These are phyloP conservation scores for Albugo candida DNA, from an alignment of 352 stramenopile species.

Conservation along the genomic window DNA sequence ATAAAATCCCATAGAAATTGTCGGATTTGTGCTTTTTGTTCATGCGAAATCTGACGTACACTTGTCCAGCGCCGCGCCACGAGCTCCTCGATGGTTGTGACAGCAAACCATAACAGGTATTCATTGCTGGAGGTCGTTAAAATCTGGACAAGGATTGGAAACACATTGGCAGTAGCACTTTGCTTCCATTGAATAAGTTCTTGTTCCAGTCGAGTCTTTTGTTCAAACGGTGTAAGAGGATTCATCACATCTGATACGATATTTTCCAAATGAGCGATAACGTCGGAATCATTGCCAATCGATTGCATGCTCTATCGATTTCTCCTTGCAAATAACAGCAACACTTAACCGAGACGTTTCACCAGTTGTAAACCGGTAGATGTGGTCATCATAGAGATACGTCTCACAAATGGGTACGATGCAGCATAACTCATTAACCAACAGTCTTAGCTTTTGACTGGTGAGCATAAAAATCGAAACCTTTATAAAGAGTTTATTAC, in stretches of 20 bases:
- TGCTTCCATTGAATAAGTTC: slow-evolving; percentile 44
- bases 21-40: slow-evolving; percentile 25
- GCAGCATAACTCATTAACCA: too few relatives aligned
- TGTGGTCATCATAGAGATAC: too few relatives aligned
- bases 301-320: too few relatives aligned
- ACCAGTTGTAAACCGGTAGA: too few relatives aligned
- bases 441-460: too few relatives aligned
- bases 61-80: slow-evolving; percentile 28
- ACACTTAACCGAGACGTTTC: too few relatives aligned
- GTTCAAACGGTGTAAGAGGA: slow-evolving; percentile 17
- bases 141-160: slow-evolving; percentile 48
- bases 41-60: slow-evolving; percentile 12
- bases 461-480: too few relatives aligned
- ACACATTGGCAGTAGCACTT: slow-evolving; percentile 16
- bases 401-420: too few relatives aligned
- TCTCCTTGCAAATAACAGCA: too few relatives aligned
- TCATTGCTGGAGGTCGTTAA: slow-evolving; percentile 36
- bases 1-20: slow-evolving; percentile 45
- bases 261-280: slow-evolving; percentile 44
- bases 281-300: neutral
- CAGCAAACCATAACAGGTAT: slow-evolving; percentile 62
- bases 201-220: slow-evolving; percentile 33
- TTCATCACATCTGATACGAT: slow-evolving; percentile 38
- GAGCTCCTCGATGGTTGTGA: slow-evolving; percentile 54
- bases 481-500: too few relatives aligned